Conservation (phyloP, 192 early-diverging fungal species). For the Linderina pennispora region DNA sequence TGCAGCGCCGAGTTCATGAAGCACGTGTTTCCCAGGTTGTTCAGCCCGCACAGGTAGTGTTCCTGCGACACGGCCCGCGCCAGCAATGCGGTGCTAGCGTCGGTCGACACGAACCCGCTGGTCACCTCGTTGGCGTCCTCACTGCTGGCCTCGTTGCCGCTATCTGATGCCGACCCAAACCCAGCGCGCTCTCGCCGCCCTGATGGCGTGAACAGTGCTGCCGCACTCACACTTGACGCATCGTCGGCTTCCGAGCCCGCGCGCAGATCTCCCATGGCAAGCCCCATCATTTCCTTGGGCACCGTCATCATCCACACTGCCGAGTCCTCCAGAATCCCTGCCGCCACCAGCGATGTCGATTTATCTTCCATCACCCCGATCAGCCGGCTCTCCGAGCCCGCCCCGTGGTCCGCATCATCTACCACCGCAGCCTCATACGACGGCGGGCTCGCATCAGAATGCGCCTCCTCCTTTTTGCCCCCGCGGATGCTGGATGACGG, state of each 20-base stretch:
- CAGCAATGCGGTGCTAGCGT: background rate
- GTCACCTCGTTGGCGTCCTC: constrained; percentile 2
- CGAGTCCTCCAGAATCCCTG: constrained; percentile 18
- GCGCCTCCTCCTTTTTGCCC: background rate
- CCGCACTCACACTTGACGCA: too few relatives aligned
- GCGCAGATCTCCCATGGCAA: too few relatives aligned
- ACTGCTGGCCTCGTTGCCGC: background rate
- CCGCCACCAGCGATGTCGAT: constrained; percentile 3
- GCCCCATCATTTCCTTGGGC: too few relatives aligned
- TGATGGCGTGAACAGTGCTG: too few relatives aligned
- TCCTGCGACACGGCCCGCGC: constrained; percentile 1
- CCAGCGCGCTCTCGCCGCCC: too few relatives aligned
- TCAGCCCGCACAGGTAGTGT: constrained; percentile 60
- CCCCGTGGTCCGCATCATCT: background rate
- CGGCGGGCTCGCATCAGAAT: constrained; percentile 1
- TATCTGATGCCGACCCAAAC: constrained; percentile 34
- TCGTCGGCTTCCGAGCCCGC: too few relatives aligned
- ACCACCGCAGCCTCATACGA: constrained; percentile 15
- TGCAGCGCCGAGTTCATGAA: constrained; percentile 92
- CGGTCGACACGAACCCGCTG: background rate
- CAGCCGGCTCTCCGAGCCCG: background rate
- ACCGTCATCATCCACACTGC: too few relatives aligned
- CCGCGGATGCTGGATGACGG: background rate
- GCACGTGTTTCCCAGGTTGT: constrained; percentile 87
- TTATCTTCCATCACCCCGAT: constrained; percentile 3